These are phyloP conservation scores for Botryotinia calthae DNA, from an alignment of 2,329 filamentous ascomycete genomes.

Conservation along the genomic window DNA sequence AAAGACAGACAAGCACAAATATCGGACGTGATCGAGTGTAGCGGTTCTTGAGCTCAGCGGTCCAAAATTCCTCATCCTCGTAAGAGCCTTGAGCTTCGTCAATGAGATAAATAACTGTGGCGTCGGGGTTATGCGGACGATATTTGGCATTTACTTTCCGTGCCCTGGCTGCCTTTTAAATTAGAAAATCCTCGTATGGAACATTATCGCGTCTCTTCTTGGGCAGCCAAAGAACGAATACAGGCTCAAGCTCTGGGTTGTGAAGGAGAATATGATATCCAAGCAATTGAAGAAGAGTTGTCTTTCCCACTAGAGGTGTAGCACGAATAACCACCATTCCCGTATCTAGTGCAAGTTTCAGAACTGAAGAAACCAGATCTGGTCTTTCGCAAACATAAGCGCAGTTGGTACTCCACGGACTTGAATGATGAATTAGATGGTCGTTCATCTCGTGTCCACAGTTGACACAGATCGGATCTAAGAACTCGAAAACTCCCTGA, in stretches of 20 bases:
- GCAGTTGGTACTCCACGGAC: neutral
- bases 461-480: neutral
- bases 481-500: neutral
- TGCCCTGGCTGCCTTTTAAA: neutral
- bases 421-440: neutral
- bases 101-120: neutral
- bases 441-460: neutral
- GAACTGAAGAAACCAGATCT: neutral
- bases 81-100: slow-evolving; percentile 4
- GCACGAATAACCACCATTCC: slow-evolving; percentile 5
- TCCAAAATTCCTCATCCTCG: neutral
- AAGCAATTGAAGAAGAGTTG: neutral
- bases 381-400: neutral
- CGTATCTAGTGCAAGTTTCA: neutral
- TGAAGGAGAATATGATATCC: neutral
- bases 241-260: neutral
- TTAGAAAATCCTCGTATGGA: neutral
- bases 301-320: slow-evolving; percentile 1
- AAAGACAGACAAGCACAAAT: slow-evolving; percentile 7
- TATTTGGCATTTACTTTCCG: neutral
- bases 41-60: neutral
- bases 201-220: neutral
- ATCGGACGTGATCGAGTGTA: neutral
- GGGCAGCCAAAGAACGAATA: neutral
- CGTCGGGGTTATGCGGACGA: neutral